Conservation (phyloP, 2,329 filamentous ascomycete genomes). For the Fusarium ambrosium region DNA sequence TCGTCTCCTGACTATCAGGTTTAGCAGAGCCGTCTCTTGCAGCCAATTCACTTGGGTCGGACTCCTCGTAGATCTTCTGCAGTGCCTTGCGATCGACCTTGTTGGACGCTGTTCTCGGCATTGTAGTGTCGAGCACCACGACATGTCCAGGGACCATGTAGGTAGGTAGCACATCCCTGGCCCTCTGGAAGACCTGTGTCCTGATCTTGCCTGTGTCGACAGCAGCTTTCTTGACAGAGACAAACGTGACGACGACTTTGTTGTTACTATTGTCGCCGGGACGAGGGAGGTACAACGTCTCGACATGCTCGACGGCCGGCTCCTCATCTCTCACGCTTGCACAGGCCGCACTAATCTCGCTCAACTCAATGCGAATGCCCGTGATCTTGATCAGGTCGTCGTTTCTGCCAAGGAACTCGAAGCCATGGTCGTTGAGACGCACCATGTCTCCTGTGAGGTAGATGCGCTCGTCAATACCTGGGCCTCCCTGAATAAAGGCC, state of each 20-base stretch:
- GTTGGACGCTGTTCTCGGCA: conserved; percentile 28
- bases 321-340: conserved; percentile 26
- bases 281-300: conserved; percentile 14
- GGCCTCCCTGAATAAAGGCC: conserved; percentile 21
- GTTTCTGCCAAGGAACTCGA: conserved; percentile 30
- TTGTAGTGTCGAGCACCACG: conserved; percentile 26
- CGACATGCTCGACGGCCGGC: conserved; percentile 16
- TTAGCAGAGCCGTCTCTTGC: background rate
- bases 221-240: conserved; percentile 15
- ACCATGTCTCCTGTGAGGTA: conserved; percentile 32
- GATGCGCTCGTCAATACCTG: conserved; percentile 23
- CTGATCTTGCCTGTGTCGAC: conserved; percentile 12
- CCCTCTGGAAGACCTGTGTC: conserved; percentile 17
- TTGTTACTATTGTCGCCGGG: conserved; percentile 3
- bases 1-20: background rate
- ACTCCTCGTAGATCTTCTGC: conserved; percentile 9
- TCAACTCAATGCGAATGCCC: conserved; percentile 24
- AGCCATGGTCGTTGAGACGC: conserved; percentile 27
- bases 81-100: conserved; percentile 31
- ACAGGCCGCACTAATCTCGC: conserved; percentile 31
- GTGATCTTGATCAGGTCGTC: conserved; percentile 34
- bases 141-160: conserved; percentile 34
- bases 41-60: conserved; percentile 10
- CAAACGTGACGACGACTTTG: conserved; percentile 27
- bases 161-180: conserved; percentile 13